Base-by-base conservation (phyloP, 352 stramenopile genomes). In the Plasmopara viticola region DNA sequence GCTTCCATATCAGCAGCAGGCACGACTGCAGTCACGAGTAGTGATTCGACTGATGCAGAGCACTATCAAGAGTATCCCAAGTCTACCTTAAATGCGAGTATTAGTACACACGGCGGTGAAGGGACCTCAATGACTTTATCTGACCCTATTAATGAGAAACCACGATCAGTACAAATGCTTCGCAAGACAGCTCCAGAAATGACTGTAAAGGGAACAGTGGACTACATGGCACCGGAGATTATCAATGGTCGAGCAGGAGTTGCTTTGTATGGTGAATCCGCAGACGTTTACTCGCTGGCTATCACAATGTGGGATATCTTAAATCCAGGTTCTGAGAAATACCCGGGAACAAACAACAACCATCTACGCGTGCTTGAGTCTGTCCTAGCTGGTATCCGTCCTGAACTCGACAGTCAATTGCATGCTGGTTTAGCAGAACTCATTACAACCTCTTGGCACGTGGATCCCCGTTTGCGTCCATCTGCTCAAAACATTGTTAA, bases 181-280 rank as follows among this genome's bases (percentile, higher is more conserved):
- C 80, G 75, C 34, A 75, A 58, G 53, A 33, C 25, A 45, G 77
- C 53, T 10, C 64, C 48, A 34, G 57, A 69, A 43, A 71, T 82
- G 70, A 78, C 70, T 9, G 77, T 90, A 1, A 76, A 77, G 25
- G 80, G 79, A 0, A 90, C 80, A 0, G 72, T 84, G 0, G 67
- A 84, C 18, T 87, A 87, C 58, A 90, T 90, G 78, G 78, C 80
- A 8, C 80, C 80, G 0, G 80, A 90, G 50, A 60, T 90, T 7
- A 86, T 90, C 49, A 79, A 84, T 41, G 72, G 74, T 3, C 56
- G 63, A 29, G 68, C 54, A 17, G 72, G 75, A 6, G n/a, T 71
- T 9, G 72, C 68, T 8, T 57, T 51, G 0, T 90, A 89, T 41
- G 73, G 58, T 5, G 76, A 90, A 63, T 72, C 70, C 9, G 76